A percentile compares a stretch with the other conserved stretches of the same genome.
These are phyloP conservation scores for Ilyonectria robusta DNA, from an alignment of 2,329 filamentous ascomycete species.

Conservation along the genomic window DNA sequence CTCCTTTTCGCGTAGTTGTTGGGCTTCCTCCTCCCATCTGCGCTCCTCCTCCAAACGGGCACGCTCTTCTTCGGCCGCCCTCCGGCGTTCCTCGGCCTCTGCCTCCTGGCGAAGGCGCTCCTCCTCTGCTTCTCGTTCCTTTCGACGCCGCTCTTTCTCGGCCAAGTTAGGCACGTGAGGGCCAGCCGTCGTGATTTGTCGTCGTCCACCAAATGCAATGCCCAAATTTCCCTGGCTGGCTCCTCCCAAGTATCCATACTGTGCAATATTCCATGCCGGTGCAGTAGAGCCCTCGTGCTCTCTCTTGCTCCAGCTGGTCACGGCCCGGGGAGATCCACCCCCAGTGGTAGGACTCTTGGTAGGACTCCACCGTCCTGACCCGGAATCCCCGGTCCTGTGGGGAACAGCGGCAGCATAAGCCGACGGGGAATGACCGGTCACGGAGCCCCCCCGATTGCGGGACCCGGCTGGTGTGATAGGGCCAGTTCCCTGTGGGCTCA, in stretches of 20 bases:
- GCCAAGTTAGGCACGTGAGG: constrained; percentile 85
- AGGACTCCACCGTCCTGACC: constrained; percentile 72
- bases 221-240: constrained; percentile 96
- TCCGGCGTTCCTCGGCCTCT: constrained; percentile 66
- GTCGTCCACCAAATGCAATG: constrained; percentile 89
- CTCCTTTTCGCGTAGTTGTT: constrained; percentile 72
- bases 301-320: constrained; percentile 93
- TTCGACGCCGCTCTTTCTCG: constrained; percentile 83
- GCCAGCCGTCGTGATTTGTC: constrained; percentile 89
- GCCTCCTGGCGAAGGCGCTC: constrained; percentile 70
- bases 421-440: constrained; percentile 72
- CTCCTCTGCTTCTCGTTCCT: constrained; percentile 70
- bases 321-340: constrained; percentile 65
- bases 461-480: constrained; percentile 61
- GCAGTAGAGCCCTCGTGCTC: constrained; percentile 84
- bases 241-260: constrained; percentile 98
- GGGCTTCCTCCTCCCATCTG: constrained; percentile 76
- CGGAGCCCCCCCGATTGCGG: constrained; percentile 65
- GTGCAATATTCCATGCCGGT: constrained; percentile 98
- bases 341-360: constrained; percentile 72
- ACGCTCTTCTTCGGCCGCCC: constrained; percentile 71
- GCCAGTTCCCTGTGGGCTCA: constrained; percentile 79
- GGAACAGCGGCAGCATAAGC: constrained; percentile 61
- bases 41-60: constrained; percentile 75
- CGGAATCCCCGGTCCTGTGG: constrained; percentile 67